Evolutionary conservation across 2,329 filamentous ascomycete genomes (phyloP).

Genomic region (Neofusicoccum umdonicola): DNA sequence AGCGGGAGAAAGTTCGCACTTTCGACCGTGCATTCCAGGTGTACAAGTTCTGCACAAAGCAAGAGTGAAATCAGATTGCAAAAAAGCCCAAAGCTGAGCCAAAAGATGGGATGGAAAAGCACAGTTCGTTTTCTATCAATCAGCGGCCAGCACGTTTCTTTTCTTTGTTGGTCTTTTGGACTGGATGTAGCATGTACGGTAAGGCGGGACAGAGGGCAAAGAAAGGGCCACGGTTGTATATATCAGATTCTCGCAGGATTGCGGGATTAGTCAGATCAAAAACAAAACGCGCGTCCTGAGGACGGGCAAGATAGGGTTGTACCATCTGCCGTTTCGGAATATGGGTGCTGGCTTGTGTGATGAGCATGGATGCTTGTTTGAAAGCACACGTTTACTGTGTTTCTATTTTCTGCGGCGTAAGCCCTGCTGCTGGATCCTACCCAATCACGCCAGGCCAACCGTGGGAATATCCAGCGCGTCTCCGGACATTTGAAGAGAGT

Average conservation of each 20-base stretch:
- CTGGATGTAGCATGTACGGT: neutral
- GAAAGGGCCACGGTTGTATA: neutral
- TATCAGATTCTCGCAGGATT: neutral
- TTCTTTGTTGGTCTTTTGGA: neutral
- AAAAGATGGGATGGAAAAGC: neutral
- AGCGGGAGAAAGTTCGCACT: neutral
- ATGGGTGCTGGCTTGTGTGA: neutral
- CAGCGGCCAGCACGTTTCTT: neutral
- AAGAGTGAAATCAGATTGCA: slow-evolving; percentile 10
- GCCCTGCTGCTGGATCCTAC: neutral
- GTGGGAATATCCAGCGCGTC: neutral
- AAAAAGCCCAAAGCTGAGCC: neutral
- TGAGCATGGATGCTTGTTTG: neutral
- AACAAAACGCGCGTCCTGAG: neutral
- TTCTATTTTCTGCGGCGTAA: neutral
- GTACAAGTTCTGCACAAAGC: slow-evolving; percentile 10
- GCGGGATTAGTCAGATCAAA: neutral
- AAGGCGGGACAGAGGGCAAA: neutral
- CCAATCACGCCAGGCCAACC: slow-evolving; percentile 7
- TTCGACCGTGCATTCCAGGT: neutral
- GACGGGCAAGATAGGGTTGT: neutral
- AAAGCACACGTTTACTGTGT: neutral
- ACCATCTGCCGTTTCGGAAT: neutral
- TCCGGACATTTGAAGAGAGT: neutral
- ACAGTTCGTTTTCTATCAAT: neutral